Evolutionary conservation across 768 basidiomycete genomes (phyloP).

Genomic region (Rhodosporidiobolus odoratus): DNA sequence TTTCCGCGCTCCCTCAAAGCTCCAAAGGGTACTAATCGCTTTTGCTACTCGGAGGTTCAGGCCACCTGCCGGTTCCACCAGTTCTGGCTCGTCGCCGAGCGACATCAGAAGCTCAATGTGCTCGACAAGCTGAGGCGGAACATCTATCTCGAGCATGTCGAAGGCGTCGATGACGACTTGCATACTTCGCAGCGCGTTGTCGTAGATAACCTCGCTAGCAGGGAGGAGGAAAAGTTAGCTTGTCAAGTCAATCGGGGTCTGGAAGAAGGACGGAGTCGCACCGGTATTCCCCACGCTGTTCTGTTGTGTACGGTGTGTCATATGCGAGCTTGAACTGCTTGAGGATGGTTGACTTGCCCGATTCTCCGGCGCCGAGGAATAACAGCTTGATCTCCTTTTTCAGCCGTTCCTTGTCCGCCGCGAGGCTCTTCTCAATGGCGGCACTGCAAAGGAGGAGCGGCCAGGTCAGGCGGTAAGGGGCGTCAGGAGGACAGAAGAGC

Average conservation of each 20-base stretch:
- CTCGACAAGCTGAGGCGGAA: slow-evolving; percentile 64
- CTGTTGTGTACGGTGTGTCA: slow-evolving; percentile 74
- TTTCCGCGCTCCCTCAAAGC: slow-evolving; percentile 63
- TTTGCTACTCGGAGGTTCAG: slow-evolving; percentile 51
- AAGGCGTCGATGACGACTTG: slow-evolving; percentile 92
- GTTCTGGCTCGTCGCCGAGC: slow-evolving; percentile 64
- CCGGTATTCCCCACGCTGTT: slow-evolving; percentile 78
- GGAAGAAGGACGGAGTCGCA: no score
- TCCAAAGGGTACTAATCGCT: slow-evolving; percentile 76
- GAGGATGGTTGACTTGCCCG: slow-evolving; percentile 88
- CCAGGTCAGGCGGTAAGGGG: no score
- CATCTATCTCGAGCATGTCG: slow-evolving; percentile 67
- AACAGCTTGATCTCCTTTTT: slow-evolving; percentile 22
- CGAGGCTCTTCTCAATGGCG: slow-evolving; percentile 16
- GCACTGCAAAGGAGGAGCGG: neutral
- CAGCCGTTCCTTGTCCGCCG: slow-evolving; percentile 10
- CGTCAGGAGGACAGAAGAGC: neutral
- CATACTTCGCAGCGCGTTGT: slow-evolving; percentile 89
- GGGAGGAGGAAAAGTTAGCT: no score
- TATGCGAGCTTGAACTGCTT: slow-evolving; percentile 94
- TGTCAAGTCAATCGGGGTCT: no score
- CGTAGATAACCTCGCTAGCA: slow-evolving; percentile 77
- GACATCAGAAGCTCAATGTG: slow-evolving; percentile 69
- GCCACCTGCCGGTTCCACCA: slow-evolving; percentile 67
- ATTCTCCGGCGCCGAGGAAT: slow-evolving; percentile 91